Base-by-base conservation (phyloP, 345 rosid genomes). In the Camelina hispida region DNA sequence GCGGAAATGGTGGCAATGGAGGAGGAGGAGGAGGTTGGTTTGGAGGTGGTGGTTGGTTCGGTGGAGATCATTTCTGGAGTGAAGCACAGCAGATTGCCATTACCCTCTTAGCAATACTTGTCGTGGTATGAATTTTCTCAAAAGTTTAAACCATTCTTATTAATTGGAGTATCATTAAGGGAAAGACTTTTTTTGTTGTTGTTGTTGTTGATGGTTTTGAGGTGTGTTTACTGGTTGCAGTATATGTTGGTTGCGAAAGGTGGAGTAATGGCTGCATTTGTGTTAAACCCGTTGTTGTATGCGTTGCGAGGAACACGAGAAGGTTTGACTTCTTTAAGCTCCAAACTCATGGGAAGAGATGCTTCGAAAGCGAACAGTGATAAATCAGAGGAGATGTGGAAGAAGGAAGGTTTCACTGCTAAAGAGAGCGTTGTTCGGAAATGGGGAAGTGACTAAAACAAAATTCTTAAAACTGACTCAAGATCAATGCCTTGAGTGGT, bases 1-100 rank as follows among this genome's bases (percentile, higher is more conserved):
- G 91, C 11, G 89, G 91, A 7, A 83, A 85, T 66, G 79, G 71
- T 71, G 72, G 76, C 35, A 89, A 87, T 18, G 87, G 98, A 62
- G 87, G 93, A 57, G 87, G 93, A 57, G 87, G 96, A 58, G 87
- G 97, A 66, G 93, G 97, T 47, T 89, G 97, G 93, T 93, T 87
- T 82, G 96, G 97, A 46, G 88, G 89, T 87, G 79, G 97, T 16
- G 97, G 96, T 35, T 89, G 96, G 96, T 89, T 83, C 66, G 72
- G 79, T 35, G 91, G 86, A 9, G 94, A 91, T 66, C 69, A 86
- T 79, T 93, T 91, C 82, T 87, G 96, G 97, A 80, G 78, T 17
- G 97, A 89, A 82, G 82, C 83, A 15, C 90, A 91, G 34, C 96
- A 91, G 80, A 64, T 85, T 59, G 77, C 75, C 72, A 84, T 93